Evolutionary conservation across 2,329 filamentous ascomycete species (phyloP).

Genomic region (Clonostachys solani): DNA sequence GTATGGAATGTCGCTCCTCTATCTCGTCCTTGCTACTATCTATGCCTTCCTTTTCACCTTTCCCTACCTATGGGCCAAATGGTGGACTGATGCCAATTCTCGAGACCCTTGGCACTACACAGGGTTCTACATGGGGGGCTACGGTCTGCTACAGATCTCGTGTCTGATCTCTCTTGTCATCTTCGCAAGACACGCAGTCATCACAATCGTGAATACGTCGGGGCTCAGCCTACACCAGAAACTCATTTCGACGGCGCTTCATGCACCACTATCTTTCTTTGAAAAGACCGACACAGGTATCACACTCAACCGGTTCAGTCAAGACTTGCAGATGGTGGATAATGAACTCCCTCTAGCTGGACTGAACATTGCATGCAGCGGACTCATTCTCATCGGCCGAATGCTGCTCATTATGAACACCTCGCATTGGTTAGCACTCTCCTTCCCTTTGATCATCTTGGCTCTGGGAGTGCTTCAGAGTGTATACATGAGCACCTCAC

Average conservation of each 20-base stretch:
- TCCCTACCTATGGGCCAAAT: constrained; percentile 9
- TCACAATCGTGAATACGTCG: constrained; percentile 12
- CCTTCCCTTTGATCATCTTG: constrained; percentile 31
- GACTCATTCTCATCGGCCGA: constrained; percentile 6
- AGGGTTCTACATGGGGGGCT: neutral
- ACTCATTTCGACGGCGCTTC: constrained; percentile 6
- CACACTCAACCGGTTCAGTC: constrained; percentile 36
- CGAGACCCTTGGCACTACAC: neutral
- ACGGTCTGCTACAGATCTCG: neutral
- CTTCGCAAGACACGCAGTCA: constrained; percentile 10
- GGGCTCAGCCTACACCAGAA: constrained; percentile 11
- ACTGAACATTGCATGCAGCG: constrained; percentile 9
- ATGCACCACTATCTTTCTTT: constrained; percentile 34
- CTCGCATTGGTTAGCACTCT: constrained; percentile 22
- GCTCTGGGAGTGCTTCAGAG: constrained; percentile 34
- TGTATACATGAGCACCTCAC: constrained; percentile 45
- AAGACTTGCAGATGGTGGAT: constrained; percentile 37
- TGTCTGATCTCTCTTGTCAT: neutral
- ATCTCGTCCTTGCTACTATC: too few species aligned
- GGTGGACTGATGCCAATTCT: constrained; percentile 7
- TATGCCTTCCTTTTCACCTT: too few species aligned
- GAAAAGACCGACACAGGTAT: constrained; percentile 31
- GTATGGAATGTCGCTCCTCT: too few species aligned
- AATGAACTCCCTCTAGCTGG: constrained; percentile 24
- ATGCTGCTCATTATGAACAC: constrained; percentile 14